Evolutionary conservation across 768 basidiomycete genomes (phyloP), one percentile per base, ranked within the genome.

Genomic region (Boletus bicolor): DNA sequence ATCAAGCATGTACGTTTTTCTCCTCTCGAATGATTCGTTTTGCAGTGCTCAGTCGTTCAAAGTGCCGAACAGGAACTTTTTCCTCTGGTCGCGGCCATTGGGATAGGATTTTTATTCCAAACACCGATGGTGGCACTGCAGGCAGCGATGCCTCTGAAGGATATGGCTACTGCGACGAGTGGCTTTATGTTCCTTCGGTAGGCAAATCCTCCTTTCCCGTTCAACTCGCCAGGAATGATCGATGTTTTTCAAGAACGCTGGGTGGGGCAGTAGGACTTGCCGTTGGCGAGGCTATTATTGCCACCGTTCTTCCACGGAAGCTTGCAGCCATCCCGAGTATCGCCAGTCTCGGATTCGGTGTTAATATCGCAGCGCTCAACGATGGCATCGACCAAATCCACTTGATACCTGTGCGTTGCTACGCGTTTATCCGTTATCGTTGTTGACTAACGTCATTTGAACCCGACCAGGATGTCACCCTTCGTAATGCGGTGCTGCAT

Each of bases 91-190:
- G 77, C 85, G 14, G 80, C 85, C 7, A 28, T 84, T 12, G 87
- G 87, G 0, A 64, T 82, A 12, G 87, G 88, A 0, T 77, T 75
- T 60, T 68, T 89, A 39, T 86, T 87, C 77, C 81, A 83, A 76
- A 68, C 71, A 3, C 87, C 87, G 0, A 71, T 89, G 34, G 86
- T 89, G 56, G 86, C 78, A 10, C 71, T 92, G n/a, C 90, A 92
- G 71, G 87, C 88, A 4, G 84, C 89, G 2, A 92, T 92, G 89
- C 90, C 90, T 1, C 66, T 89, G 30, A 84, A 83, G 61, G 88
- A 91, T 60, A 91, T 92, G 88, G 89, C 89, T 1, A 89, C 89
- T 4, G 84, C 82, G 51, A 89, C 90, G 0, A 74, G 79, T 0
- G 82, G 86, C 0, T 86, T 85, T 60, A 81, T 80, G n/a, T 85